Conservation (phyloP, 2,329 filamentous ascomycete species). For the Exophiala mesophila region DNA sequence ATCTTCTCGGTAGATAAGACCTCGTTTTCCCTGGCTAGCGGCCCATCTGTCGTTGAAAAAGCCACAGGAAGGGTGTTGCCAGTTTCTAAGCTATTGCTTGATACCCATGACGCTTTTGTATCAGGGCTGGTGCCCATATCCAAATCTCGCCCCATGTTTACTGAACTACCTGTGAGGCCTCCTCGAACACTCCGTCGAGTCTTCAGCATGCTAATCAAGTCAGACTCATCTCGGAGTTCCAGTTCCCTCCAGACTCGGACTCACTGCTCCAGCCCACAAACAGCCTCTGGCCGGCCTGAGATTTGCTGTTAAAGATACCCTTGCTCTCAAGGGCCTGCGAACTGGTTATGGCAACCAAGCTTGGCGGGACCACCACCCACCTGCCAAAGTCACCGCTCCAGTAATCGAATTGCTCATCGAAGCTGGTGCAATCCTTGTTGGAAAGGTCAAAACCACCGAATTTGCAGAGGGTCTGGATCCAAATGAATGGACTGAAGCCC, state of each 20-base stretch:
- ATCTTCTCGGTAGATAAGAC: slow-evolving; percentile 19
- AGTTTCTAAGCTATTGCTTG: slow-evolving; percentile 13
- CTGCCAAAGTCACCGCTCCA: slow-evolving; percentile 17
- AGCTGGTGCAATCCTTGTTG: slow-evolving; percentile 22
- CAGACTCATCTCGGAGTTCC: slow-evolving; percentile 7
- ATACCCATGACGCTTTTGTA: slow-evolving; percentile 21
- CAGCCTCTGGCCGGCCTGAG: slow-evolving; percentile 19
- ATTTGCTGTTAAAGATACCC: slow-evolving; percentile 23
- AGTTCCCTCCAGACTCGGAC: slow-evolving; percentile 16
- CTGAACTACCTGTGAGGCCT: slow-evolving; percentile 7
- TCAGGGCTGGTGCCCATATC: slow-evolving; percentile 11
- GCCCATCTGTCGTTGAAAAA: slow-evolving; percentile 19
- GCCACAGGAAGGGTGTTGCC: slow-evolving; percentile 17
- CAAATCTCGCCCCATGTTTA: slow-evolving; percentile 5
- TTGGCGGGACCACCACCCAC: slow-evolving; percentile 16
- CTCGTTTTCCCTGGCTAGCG: slow-evolving; percentile 9
- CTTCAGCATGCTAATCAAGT: not conserved
- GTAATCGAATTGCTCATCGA: slow-evolving; percentile 20
- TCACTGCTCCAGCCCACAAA: not conserved
- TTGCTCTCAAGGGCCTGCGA: slow-evolving; percentile 18
- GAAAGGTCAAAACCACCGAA: slow-evolving; percentile 22
- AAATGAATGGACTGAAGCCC: slow-evolving; percentile 32
- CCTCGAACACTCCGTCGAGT: not conserved
- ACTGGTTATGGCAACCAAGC: slow-evolving; percentile 20
- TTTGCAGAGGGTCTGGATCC: slow-evolving; percentile 23